A percentile compares a stretch with the other conserved stretches of the same genome.
Evolutionary conservation across 2,329 filamentous ascomycete genomes (phyloP).

Genomic region (Gaeumannomyces sp.): DNA sequence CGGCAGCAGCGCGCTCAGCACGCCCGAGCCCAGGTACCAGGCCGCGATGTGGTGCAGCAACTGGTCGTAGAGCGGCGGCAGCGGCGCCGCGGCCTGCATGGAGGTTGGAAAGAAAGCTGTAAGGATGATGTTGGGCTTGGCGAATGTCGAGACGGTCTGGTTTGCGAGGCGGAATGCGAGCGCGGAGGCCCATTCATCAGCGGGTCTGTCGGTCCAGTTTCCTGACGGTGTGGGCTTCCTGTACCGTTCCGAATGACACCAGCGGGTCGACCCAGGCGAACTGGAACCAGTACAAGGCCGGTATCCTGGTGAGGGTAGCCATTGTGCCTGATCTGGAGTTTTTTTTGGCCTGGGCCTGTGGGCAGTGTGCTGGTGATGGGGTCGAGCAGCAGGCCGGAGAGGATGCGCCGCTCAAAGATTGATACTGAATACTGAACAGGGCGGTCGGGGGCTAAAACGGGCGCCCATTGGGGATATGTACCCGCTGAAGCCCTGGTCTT

Average conservation of each 20-base stretch:
- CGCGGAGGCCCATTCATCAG: too few species aligned
- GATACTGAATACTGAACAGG: too few species aligned
- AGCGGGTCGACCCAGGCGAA: conserved; percentile 1
- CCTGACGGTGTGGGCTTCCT: background rate
- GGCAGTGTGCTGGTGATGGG: too few species aligned
- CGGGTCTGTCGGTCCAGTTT: too few species aligned
- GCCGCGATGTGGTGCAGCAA: background rate
- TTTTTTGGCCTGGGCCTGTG: too few species aligned
- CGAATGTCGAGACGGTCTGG: background rate
- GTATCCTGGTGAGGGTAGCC: background rate
- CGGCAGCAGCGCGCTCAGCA: background rate
- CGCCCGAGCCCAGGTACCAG: background rate
- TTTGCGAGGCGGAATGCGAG: too few species aligned
- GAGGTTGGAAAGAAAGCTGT: background rate
- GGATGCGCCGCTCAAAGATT: too few species aligned
- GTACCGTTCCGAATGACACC: background rate
- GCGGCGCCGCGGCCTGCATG: background rate
- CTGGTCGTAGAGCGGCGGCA: background rate
- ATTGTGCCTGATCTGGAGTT: background rate
- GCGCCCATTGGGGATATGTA: too few species aligned
- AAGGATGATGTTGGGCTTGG: background rate
- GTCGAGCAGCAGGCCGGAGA: too few species aligned
- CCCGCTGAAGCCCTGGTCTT: too few species aligned
- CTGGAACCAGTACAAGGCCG: background rate
- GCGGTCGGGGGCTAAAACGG: too few species aligned